Conservation (phyloP, 1,284 basidiomycete genomes). For the Takashimella tepidaria region DNA sequence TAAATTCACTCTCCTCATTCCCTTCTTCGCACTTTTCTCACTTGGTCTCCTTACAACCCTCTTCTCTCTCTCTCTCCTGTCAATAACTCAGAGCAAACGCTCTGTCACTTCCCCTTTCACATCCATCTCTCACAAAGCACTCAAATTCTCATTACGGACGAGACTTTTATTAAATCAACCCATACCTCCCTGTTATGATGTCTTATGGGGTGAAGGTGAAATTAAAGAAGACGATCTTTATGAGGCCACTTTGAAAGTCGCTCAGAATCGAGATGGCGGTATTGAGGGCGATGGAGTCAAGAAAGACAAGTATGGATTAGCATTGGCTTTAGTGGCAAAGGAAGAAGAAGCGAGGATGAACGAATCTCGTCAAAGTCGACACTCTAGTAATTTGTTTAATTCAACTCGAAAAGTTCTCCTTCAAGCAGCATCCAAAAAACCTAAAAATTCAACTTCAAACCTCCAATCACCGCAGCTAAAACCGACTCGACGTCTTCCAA, state of each 20-base stretch:
- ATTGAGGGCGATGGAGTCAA: not conserved
- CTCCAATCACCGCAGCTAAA: not conserved
- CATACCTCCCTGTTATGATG: not conserved
- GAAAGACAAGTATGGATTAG: not conserved
- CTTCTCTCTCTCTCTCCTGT: constrained; percentile 2
- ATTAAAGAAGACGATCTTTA: no score
- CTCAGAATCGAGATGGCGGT: no score
- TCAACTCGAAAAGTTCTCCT: not conserved
- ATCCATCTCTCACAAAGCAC: constrained; percentile 10
- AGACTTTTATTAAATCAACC: constrained; percentile 1
- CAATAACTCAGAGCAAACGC: not conserved
- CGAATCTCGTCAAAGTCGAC: no score
- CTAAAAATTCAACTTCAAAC: no score
- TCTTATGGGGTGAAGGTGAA: not conserved
- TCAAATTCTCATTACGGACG: constrained; percentile 17
- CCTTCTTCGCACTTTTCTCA: constrained; percentile 19
- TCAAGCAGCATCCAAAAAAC: not conserved
- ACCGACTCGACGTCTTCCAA: constrained; percentile 4
- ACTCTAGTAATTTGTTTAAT: not conserved
- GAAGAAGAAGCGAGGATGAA: not conserved
- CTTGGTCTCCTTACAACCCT: constrained; percentile 21
- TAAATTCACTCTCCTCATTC: constrained; percentile 15
- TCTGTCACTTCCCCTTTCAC: no score
- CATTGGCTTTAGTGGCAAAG: not conserved
- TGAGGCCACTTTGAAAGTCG: no score